Base-by-base conservation (phyloP, 73 alveolate genomes). In the Breviolum minutum region DNA sequence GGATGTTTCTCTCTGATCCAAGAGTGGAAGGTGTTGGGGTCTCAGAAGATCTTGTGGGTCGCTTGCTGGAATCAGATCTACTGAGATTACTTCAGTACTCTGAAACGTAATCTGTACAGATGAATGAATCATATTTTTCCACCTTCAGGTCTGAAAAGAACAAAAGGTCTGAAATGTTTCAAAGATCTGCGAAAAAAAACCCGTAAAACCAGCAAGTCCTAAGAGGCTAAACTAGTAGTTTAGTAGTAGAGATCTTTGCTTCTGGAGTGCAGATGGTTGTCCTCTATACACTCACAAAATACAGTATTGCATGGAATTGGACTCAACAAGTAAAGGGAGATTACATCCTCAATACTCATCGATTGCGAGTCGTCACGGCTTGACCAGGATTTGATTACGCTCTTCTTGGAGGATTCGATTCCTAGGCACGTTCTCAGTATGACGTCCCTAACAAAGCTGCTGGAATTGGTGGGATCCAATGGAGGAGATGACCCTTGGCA, bases 1-100 rank as follows among this genome's bases (percentile, higher is more conserved):
- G 98, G 98, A 92, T 92, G 64, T 92, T 92, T 61, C 68, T 92
- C 26, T 92, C 81, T 26, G 98, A 92, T 62, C 98, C 98, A 66
- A 12, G 91, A 61, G 86, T 92, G 91, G 98, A 92, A 81, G 76
- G 98, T n/a, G 98, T 81, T 24, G 76, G 93, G 9, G 30, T 17
- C 94, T 86, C 77, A 86, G 83, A 73, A 32, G n/a, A n/a, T n/a
- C 54, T 40, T 40, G 54, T 40, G 0, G 3, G 3, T n/a, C n/a
- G n/a, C n/a, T n/a, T n/a, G 54, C 54, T 40, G 0, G 54, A 40
- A 12, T 77, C 16, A 71, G 13, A 20, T 71, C 26, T 29, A 20
- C 54, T 26, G 81, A 71, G 10, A 9, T 7, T 7, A 73, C 54
- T 73, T 73, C 11, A 10, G 11, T 40, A 9, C 9, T 22, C 82